A percentile compares a stretch with the other conserved stretches of the same genome.
These are phyloP conservation scores for Phialocephala sp. DNA, from an alignment of 2,329 filamentous ascomycete genomes.

Conservation along the genomic window DNA sequence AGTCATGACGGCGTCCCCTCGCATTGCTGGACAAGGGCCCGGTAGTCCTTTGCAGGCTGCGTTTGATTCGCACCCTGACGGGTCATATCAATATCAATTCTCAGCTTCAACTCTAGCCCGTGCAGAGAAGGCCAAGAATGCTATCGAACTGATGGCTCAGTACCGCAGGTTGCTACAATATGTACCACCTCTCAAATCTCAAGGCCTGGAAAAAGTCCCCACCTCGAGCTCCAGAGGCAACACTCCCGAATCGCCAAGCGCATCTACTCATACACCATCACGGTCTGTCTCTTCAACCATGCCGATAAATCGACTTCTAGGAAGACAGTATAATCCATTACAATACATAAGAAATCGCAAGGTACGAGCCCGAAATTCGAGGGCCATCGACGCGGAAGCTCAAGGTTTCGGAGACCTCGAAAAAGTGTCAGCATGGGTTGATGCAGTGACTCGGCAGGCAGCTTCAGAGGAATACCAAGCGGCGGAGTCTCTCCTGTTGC, in stretches of 20 bases:
- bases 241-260: constrained; percentile 44
- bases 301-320: constrained; percentile 47
- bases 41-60: constrained; percentile 54
- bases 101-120: constrained; percentile 81
- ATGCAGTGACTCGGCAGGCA: constrained; percentile 56
- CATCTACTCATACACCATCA: constrained; percentile 7
- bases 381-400: constrained; percentile 72
- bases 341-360: constrained; percentile 93
- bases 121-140: constrained; percentile 81
- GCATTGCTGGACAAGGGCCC: constrained; percentile 48
- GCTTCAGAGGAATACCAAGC: constrained; percentile 32
- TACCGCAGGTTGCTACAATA: constrained; percentile 81
- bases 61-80: constrained; percentile 52
- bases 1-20: constrained; percentile 43
- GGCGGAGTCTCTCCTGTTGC: constrained; percentile 49
- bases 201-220: constrained; percentile 45
- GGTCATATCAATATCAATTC: constrained; percentile 66
- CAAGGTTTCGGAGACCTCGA: constrained; percentile 79
- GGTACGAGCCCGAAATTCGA: constrained; percentile 78
- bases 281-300: constrained; percentile 15
- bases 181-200: constrained; percentile 72
- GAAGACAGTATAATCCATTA: constrained; percentile 85
- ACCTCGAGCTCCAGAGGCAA: constrained; percentile 48
- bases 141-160: constrained; percentile 85
- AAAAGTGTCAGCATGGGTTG: constrained; percentile 77